phyloP scores from a whole-genome alignment of 208 protist species.

The Leishmania martiniquensis region DNA sequence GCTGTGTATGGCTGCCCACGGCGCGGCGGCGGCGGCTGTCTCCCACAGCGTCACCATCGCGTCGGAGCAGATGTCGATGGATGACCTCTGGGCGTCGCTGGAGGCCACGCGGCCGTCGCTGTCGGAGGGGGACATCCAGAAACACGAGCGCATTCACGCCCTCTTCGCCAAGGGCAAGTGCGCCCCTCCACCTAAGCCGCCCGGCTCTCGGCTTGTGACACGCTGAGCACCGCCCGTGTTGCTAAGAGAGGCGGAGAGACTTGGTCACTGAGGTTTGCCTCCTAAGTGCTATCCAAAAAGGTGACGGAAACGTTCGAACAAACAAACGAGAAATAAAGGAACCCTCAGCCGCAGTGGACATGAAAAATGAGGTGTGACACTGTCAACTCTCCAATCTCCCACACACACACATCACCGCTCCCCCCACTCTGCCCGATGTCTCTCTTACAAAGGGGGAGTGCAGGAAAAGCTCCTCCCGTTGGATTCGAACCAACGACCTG shows the following conservation, averaged over 20 bases:
- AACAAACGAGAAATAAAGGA: too few species aligned
- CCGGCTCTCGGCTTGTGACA: conserved; percentile 58
- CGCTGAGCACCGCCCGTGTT: conserved; percentile 14
- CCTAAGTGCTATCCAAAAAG: background rate
- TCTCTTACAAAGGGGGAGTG: background rate
- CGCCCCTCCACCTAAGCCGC: conserved; percentile 22
- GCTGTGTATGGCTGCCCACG: conserved; percentile 1
- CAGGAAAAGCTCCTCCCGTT: conserved; percentile 40
- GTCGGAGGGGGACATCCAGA: conserved; percentile 58
- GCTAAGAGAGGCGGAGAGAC: background rate
- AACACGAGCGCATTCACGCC: conserved; percentile 72
- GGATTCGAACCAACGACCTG: conserved; percentile 47
- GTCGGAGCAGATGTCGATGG: conserved; percentile 39
- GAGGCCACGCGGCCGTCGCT: conserved; percentile 63
- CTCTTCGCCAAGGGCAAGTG: conserved; percentile 63
- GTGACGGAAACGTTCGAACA: background rate
- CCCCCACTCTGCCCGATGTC: background rate
- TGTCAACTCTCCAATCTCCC: background rate
- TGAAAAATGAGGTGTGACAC: too few species aligned
- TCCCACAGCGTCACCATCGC: conserved; percentile 9
- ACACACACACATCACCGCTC: background rate
- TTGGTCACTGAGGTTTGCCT: background rate
- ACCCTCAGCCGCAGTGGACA: too few species aligned
- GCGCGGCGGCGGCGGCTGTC: background rate
- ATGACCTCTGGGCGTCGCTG: conserved; percentile 62